Base-by-base conservation (phyloP, 495 filamentous ascomycete genomes). In the Baudoinia panamericana region DNA sequence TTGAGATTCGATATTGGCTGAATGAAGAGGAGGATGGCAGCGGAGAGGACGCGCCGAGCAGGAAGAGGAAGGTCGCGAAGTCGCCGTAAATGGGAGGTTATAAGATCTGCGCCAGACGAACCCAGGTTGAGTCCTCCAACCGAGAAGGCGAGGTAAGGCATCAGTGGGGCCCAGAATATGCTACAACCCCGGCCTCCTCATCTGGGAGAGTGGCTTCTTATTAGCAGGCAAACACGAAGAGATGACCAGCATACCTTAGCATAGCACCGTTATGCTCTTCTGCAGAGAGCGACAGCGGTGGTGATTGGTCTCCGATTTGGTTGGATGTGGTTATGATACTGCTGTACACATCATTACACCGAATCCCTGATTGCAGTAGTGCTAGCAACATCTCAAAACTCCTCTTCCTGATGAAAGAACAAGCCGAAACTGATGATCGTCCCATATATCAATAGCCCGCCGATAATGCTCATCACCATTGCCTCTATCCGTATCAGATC, bases 381-480 rank as follows among this genome's bases (percentile, higher is more conserved):
- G n/a, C n/a, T n/a, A n/a, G n/a, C n/a, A n/a, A 4, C 34, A 3
- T 23, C 36, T 39, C 36, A 39, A 23, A 39, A 39, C 26, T 39
- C 36, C 50, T 94, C 90, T 48, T 87, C 75, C 64, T 95, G 83
- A 58, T 95, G 78, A 71, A 99, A 99, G 65, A 96, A 96, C 84
- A 92, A 84, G 27, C 75, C 78, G 63, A 99, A 99, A 59, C 77
- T 85, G 58, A 96, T 90, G 56, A 99, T 94, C 11, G 90, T 99
- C 24, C 84, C 85, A 60, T 99, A 99, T 51, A 96, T 96, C 59
- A 99, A 60, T 28, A 94, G 61, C 30, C 90, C 90, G 16, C 90
- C 90, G 36, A 90, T 61, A 50, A 96, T 82, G 21, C 78, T 87
- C 90, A 99, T 96, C 58, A 82, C 63, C 83, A 93, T 93, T 22